These are phyloP conservation scores for Lipomyces japonicus DNA, from an alignment of 805 yeast genomes.

Conservation along the genomic window DNA sequence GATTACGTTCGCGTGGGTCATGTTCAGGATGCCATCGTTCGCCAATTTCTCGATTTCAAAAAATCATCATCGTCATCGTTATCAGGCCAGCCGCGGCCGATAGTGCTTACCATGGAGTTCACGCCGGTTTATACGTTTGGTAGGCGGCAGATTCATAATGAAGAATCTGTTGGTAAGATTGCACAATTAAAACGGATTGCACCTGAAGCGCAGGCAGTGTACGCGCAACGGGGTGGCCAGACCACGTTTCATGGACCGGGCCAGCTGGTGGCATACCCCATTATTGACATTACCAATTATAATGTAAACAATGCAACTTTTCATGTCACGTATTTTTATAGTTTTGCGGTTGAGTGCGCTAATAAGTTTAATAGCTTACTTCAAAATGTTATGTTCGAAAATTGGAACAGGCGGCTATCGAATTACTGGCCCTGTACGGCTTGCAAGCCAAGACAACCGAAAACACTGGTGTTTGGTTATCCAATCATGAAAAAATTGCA, in stretches of 20 bases:
- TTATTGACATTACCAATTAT: slow-evolving; percentile 65
- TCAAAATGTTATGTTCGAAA: slow-evolving; percentile 63
- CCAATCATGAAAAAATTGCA: slow-evolving; percentile 60
- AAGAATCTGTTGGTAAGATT: slow-evolving; percentile 15
- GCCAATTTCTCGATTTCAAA: slow-evolving; percentile 1
- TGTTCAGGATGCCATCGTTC: slow-evolving; percentile 1
- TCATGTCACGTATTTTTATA: neutral
- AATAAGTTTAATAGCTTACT: slow-evolving; percentile 39
- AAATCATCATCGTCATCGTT: neutral
- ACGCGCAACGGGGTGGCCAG: slow-evolving; percentile 89
- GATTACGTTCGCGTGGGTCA: neutral
- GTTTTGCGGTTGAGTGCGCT: neutral
- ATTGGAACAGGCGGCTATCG: slow-evolving; percentile 46
- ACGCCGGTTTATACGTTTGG: slow-evolving; percentile 90
- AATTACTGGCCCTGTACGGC: slow-evolving; percentile 29
- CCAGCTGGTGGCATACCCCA: slow-evolving; percentile 80
- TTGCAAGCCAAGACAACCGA: slow-evolving; percentile 51
- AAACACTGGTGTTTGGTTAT: slow-evolving; percentile 87
- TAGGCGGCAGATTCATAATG: slow-evolving; percentile 59
- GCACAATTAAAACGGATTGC: slow-evolving; percentile 29
- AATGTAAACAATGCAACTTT: slow-evolving; percentile 32
- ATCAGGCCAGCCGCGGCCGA: slow-evolving; percentile 49
- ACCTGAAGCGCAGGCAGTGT: slow-evolving; percentile 55
- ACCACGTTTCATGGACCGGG: slow-evolving; percentile 97
- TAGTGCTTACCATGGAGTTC: slow-evolving; percentile 78